A percentile compares a stretch with the other conserved stretches of the same genome.
Evolutionary conservation across 139 green algal species (phyloP).

Genomic region (Closterium sp.): DNA sequence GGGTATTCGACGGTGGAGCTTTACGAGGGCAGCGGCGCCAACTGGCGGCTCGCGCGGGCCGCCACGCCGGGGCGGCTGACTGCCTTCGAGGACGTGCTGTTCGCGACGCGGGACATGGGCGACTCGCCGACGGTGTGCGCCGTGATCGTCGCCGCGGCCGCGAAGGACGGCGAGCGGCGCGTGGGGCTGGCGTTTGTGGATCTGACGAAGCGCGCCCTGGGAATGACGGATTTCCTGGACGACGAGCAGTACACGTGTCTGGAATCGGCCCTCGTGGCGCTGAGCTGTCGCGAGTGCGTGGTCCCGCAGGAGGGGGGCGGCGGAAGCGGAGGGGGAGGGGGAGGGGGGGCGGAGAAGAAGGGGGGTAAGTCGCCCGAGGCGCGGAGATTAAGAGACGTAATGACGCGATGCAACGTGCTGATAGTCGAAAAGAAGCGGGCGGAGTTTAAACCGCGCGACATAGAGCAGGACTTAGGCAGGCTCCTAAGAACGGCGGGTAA

Average conservation of each 20-base stretch:
- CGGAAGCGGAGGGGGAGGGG: not conserved
- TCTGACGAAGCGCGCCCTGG: slow-evolving; percentile 60
- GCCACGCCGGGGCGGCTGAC: slow-evolving; percentile 73
- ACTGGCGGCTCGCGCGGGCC: slow-evolving; percentile 57
- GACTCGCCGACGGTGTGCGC: slow-evolving; percentile 65
- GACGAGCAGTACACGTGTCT: slow-evolving; percentile 82
- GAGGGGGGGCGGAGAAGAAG: not conserved
- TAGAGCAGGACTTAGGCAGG: slow-evolving; percentile 69
- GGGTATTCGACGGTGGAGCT: slow-evolving; percentile 75
- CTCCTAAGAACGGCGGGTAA: slow-evolving; percentile 60
- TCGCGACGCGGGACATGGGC: slow-evolving; percentile 57
- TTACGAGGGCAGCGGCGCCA: slow-evolving; percentile 69
- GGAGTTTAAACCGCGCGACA: slow-evolving; percentile 69
- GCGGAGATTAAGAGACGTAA: slow-evolving; percentile 57
- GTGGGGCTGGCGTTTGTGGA: slow-evolving; percentile 82
- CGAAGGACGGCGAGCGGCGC: slow-evolving; percentile 51
- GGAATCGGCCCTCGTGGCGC: slow-evolving; percentile 78
- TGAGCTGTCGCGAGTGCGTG: slow-evolving; percentile 78
- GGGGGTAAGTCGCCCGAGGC: not conserved
- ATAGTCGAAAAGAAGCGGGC: slow-evolving; percentile 53
- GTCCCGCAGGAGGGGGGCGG: slow-evolving; percentile 49
- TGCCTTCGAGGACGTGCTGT: slow-evolving; percentile 87
- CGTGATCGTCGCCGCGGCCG: slow-evolving; percentile 62
- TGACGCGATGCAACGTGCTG: slow-evolving; percentile 72
- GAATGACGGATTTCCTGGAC: slow-evolving; percentile 74